Evolutionary conservation across 345 rosid species (phyloP), one percentile per base, ranked within the genome.

Genomic region (Turritis glabra): DNA sequence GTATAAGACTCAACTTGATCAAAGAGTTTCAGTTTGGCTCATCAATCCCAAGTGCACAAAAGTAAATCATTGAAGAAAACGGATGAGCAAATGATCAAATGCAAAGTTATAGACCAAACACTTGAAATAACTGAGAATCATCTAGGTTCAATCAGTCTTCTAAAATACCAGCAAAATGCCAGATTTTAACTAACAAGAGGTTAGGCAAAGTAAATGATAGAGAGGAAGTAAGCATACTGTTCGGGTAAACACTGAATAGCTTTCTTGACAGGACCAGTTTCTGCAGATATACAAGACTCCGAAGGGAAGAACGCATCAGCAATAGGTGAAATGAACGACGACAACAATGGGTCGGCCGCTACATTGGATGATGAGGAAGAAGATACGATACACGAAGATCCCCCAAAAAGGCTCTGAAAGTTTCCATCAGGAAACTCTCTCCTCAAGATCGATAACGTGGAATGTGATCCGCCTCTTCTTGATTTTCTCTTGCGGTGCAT

Each of bases 381-480:
- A 57, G 95, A 76, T 50, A 84, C 73, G 43, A 89, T 64, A 84
- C 86, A 83, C 6, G 96, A 86, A 12, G 97, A 82, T 63, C 87
- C 85, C 7, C 89, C 89, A 48, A 89, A 85, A 71, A 94, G 89
- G 74, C 88, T 83, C 38, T 88, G 97, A 21, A 94, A 79, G 77
- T 88, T 91, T 79, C 96, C 97, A 18, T 94, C 96, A 70, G 89
- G 86, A 66, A 89, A 85, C 74, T 94, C 96, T 87, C 83, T 91
- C 85, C 82, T 87, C 80, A 91, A 86, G 73, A 90, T 72, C 61
- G 97, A 86, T 50, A 91, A 87, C 2, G 83, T 89, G 32, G 98
- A 89, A 72, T 87, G 84, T 58, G 92, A 81, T 76, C 96, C 97
- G 14, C 84, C 86, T 87, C 85, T 90, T 55, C 91, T 91, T 35